Conservation (phyloP, 805 yeast species). For the Candida insectalens region DNA sequence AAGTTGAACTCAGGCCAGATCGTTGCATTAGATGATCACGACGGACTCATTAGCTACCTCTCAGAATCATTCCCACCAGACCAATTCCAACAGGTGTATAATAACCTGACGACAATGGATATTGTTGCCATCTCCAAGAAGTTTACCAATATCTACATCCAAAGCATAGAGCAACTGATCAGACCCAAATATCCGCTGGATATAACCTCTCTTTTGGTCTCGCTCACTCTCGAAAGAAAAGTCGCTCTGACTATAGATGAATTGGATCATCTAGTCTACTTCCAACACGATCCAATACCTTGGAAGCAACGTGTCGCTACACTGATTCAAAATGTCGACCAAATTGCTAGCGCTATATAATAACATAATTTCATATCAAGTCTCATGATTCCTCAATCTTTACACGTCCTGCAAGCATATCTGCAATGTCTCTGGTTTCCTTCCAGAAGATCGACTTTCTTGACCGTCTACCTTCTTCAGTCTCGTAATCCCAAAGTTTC, state of each 20-base stretch:
- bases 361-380: no score
- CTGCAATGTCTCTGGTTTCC: constrained; percentile 64
- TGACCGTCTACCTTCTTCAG: constrained; percentile 72
- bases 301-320: no score
- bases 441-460: constrained; percentile 87
- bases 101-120: constrained; percentile 13
- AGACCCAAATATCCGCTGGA: constrained; percentile 10
- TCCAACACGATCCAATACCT: no score
- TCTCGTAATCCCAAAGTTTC: constrained; percentile 77
- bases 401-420: constrained; percentile 71
- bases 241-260: constrained; percentile 18
- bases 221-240: constrained; percentile 13
- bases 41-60: background rate
- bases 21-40: background rate
- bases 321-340: no score
- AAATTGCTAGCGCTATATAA: no score
- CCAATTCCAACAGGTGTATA: constrained; percentile 3
- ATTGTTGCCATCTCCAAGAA: constrained; percentile 13
- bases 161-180: no score
- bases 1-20: background rate
- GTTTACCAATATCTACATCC: constrained; percentile 12
- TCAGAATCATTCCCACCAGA: background rate
- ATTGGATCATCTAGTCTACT: constrained; percentile 10
- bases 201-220: no score
- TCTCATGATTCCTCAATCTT: constrained; percentile 8